Conservation (phyloP, 2,329 filamentous ascomycete genomes). For the Penicillium paneum region DNA sequence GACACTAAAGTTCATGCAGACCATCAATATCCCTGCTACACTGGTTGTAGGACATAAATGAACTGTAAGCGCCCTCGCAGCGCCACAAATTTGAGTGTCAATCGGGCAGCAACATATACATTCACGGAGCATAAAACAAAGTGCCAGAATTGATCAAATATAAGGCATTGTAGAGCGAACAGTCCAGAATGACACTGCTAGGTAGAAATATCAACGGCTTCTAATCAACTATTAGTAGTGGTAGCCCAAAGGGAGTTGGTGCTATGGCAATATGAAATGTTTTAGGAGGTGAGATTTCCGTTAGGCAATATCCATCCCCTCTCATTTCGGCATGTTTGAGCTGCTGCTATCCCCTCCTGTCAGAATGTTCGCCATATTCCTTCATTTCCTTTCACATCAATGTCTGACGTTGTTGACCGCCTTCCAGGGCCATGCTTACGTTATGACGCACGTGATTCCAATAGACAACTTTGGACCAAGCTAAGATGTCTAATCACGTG, state of each 20-base stretch:
- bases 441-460: not conserved
- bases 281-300: not conserved
- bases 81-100: slow-evolving; percentile 7
- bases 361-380: not conserved
- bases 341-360: not conserved
- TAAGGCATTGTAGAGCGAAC: not conserved
- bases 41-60: slow-evolving; percentile 19
- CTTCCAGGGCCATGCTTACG: not conserved
- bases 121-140: too few relatives aligned
- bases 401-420: not conserved
- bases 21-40: slow-evolving; percentile 9
- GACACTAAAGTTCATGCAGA: not conserved
- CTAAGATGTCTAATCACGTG: not conserved
- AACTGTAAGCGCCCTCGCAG: slow-evolving; percentile 17
- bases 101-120: not conserved
- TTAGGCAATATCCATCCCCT: not conserved
- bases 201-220: not conserved
- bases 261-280: not conserved
- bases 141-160: not conserved
- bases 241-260: not conserved
- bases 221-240: too few relatives aligned
- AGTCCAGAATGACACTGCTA: not conserved
- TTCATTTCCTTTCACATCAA: not conserved
- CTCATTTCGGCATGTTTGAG: too few relatives aligned
- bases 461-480: not conserved